Percentiles rank a stretch among this genome's conserved stretches.
These are phyloP conservation scores for Porcisia hertigi DNA, from an alignment of 208 protist genomes.

Conservation along the genomic window DNA sequence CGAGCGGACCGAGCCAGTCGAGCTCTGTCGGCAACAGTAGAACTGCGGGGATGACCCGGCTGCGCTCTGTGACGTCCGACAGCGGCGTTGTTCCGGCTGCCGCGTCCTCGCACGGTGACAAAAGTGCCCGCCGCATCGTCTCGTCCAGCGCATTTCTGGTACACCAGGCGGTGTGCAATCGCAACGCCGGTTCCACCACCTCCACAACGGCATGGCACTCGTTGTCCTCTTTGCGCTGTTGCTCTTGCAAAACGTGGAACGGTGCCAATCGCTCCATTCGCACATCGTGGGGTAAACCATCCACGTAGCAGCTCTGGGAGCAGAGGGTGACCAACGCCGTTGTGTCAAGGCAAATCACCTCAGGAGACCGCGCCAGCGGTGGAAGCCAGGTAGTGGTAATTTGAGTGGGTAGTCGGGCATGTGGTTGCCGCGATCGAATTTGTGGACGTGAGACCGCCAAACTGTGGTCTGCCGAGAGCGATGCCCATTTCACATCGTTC, in stretches of 20 bases:
- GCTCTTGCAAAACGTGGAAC: slow-evolving; percentile 58
- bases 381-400: slow-evolving; percentile 22
- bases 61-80: background rate
- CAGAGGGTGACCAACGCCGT: slow-evolving; percentile 76
- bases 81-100: background rate
- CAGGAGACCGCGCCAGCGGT: slow-evolving; percentile 4
- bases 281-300: slow-evolving; percentile 13
- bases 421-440: background rate
- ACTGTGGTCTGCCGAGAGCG: background rate
- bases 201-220: slow-evolving; percentile 34
- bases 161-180: slow-evolving; percentile 35
- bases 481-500: slow-evolving; percentile 12
- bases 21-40: slow-evolving; percentile 7
- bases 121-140: slow-evolving; percentile 19
- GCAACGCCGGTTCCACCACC: slow-evolving; percentile 46
- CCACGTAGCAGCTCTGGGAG: slow-evolving; percentile 60
- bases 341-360: slow-evolving; percentile 69
- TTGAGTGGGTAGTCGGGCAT: background rate
- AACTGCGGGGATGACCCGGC: background rate
- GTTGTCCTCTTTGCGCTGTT: slow-evolving; percentile 45
- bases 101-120: background rate
- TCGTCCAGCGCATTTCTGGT: slow-evolving; percentile 15
- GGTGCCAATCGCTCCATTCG: slow-evolving; percentile 29
- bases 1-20: slow-evolving; percentile 11
- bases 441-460: background rate